Evolutionary conservation across 1,139 yeast species (phyloP).

Genomic region (Debaryomycetaceae sp.): DNA sequence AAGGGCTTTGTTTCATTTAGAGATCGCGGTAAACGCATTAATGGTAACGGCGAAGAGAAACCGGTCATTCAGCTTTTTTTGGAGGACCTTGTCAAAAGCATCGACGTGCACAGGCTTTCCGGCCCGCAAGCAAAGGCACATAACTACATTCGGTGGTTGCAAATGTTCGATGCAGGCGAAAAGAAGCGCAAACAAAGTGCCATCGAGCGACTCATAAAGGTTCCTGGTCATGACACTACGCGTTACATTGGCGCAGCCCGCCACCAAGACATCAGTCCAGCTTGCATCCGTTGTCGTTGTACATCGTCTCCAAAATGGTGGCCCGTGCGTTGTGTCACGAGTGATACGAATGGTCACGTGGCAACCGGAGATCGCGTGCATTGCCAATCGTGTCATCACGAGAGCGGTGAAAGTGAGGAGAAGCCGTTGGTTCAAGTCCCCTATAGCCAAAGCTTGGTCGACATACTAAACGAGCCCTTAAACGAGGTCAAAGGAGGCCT

Average conservation of each 20-base stretch:
- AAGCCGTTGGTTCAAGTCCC: slow-evolving; percentile 10
- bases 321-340: slow-evolving; percentile 11
- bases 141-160: slow-evolving; percentile 23
- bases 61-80: slow-evolving; percentile 41
- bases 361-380: slow-evolving; percentile 8
- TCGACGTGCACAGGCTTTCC: slow-evolving; percentile 13
- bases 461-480: slow-evolving; percentile 27
- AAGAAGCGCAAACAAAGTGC: slow-evolving; percentile 11
- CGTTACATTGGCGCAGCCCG: too few species aligned
- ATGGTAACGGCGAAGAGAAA: slow-evolving; percentile 22
- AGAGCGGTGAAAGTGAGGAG: slow-evolving; percentile 10
- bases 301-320: slow-evolving; percentile 41
- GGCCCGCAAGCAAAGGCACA: slow-evolving; percentile 34
- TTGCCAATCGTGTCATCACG: slow-evolving; percentile 34
- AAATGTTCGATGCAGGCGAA: slow-evolving; percentile 9
- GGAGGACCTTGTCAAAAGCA: slow-evolving; percentile 34
- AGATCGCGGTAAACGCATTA: slow-evolving; percentile 31
- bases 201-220: slow-evolving; percentile 15
- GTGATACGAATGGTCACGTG: slow-evolving; percentile 5
- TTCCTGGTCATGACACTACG: too few species aligned
- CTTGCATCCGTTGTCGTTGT: slow-evolving; percentile 15
- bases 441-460: slow-evolving; percentile 17
- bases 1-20: slow-evolving; percentile 19
- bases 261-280: too few species aligned
- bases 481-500: slow-evolving; percentile 34